A percentile compares a stretch with the other conserved stretches of the same genome.
Evolutionary conservation across 2,329 filamentous ascomycete species (phyloP).

Genomic region (Eutypa lata): DNA sequence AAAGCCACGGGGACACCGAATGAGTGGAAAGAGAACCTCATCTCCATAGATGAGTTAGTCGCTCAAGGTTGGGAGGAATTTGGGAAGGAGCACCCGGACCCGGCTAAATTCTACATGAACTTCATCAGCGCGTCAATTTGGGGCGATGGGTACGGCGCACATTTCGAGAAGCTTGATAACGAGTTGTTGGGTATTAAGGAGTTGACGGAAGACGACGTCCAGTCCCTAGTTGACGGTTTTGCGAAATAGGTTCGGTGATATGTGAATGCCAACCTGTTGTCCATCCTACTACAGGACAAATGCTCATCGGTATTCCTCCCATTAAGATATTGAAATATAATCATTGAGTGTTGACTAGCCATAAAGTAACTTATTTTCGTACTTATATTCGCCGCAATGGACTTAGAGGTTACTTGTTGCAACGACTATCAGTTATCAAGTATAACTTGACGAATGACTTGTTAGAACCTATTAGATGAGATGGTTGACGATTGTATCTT

Average conservation of each 20-base stretch:
- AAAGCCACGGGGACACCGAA: constrained; percentile 25
- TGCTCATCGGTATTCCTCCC: no score
- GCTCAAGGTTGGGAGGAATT: constrained; percentile 27
- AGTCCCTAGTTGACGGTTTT: not conserved
- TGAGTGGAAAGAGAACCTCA: constrained; percentile 21
- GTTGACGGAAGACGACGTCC: constrained; percentile 37
- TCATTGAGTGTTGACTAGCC: no score
- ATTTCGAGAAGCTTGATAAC: constrained; percentile 43
- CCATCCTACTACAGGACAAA: no score
- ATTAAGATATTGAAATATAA: no score
- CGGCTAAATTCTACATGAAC: constrained; percentile 18
- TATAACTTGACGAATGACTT: constrained; percentile 1
- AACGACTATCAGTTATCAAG: constrained; percentile 1
- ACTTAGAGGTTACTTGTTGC: no score
- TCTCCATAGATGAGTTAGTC: constrained; percentile 25
- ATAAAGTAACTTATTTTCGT: no score
- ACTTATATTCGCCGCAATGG: no score
- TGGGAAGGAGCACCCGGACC: constrained; percentile 25
- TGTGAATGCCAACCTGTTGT: no score
- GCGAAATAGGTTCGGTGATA: not conserved
- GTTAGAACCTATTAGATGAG: constrained; percentile 1
- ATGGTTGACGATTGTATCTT: not conserved
- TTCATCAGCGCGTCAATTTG: constrained; percentile 31
- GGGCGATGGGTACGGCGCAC: constrained; percentile 35
- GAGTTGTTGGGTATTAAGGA: constrained; percentile 42